These are phyloP conservation scores for Durusdinium trenchii DNA, from an alignment of 73 alveolate species.

Conservation along the genomic window DNA sequence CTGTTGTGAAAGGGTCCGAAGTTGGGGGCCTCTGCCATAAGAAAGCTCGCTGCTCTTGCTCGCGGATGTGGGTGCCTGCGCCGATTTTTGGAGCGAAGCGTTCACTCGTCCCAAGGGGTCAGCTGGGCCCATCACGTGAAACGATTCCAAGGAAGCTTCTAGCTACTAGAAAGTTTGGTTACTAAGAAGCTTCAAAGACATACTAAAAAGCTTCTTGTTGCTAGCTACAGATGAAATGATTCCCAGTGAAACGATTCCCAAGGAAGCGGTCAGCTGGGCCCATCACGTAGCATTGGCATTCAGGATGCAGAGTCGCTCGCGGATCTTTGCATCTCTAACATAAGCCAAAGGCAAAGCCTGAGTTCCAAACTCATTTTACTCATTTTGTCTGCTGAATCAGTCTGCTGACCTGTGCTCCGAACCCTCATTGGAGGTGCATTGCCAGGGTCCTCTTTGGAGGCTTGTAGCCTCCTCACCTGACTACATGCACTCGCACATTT, in stretches of 20 bases:
- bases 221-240: no score
- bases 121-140: no score
- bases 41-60: conserved; percentile 79
- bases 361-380: background rate
- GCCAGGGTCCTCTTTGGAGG: conserved; percentile 71
- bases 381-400: no score
- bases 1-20: no score
- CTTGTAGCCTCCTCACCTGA: conserved; percentile 81
- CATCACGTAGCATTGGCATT: conserved; percentile 44
- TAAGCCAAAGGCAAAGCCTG: conserved; percentile 73
- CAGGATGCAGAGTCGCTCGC: conserved; percentile 35
- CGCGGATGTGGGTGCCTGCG: conserved; percentile 90
- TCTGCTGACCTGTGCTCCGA: background rate
- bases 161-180: no score
- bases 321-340: background rate
- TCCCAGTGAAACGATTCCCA: no score
- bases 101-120: no score
- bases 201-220: no score
- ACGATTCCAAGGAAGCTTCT: background rate
- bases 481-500: no score
- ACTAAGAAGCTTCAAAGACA: no score
- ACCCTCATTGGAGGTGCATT: conserved; percentile 84
- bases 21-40: conserved; percentile 54
- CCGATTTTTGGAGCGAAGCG: no score
- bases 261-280: conserved; percentile 1